Conservation (phyloP, 2,329 filamentous ascomycete species). For the Fusarium sterilihyphosum region DNA sequence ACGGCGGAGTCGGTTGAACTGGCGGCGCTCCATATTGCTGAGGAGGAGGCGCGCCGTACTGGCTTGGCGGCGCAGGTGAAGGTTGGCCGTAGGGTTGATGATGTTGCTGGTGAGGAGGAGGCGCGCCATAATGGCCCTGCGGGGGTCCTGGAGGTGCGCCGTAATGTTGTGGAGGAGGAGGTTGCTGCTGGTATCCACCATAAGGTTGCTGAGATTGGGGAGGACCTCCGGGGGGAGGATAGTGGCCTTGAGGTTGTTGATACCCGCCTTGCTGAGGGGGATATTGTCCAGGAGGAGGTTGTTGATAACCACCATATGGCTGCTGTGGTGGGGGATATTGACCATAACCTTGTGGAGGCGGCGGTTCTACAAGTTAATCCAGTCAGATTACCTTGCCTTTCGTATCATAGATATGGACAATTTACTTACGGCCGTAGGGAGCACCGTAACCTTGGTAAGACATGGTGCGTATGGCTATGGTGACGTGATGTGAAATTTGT, state of each 20-base stretch:
- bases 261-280: slow-evolving; percentile 48
- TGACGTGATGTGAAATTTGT: slow-evolving; percentile 2
- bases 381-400: slow-evolving; percentile 19
- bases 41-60: slow-evolving; percentile 47
- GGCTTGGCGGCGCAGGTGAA: slow-evolving; percentile 40
- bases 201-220: slow-evolving; percentile 45
- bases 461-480: slow-evolving; percentile 44
- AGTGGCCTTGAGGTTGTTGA: slow-evolving; percentile 47
- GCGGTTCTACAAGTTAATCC: slow-evolving; percentile 25
- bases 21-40: slow-evolving; percentile 54
- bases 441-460: slow-evolving; percentile 50
- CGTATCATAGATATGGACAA: neutral
- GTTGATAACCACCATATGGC: slow-evolving; percentile 49
- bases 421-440: slow-evolving; percentile 50
- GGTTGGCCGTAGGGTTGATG: slow-evolving; percentile 34
- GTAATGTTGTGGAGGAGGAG: slow-evolving; percentile 46
- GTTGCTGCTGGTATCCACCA: slow-evolving; percentile 48
- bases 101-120: slow-evolving; percentile 46
- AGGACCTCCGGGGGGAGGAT: slow-evolving; percentile 47
- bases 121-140: slow-evolving; percentile 53
- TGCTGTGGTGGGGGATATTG: slow-evolving; percentile 46
- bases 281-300: slow-evolving; percentile 46
- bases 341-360: slow-evolving; percentile 54
- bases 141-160: slow-evolving; percentile 46
- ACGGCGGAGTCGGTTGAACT: slow-evolving; percentile 69